phyloP scores from a whole-genome alignment of 208 protist genomes.

The Herpetomonas samuelpessoai region DNA sequence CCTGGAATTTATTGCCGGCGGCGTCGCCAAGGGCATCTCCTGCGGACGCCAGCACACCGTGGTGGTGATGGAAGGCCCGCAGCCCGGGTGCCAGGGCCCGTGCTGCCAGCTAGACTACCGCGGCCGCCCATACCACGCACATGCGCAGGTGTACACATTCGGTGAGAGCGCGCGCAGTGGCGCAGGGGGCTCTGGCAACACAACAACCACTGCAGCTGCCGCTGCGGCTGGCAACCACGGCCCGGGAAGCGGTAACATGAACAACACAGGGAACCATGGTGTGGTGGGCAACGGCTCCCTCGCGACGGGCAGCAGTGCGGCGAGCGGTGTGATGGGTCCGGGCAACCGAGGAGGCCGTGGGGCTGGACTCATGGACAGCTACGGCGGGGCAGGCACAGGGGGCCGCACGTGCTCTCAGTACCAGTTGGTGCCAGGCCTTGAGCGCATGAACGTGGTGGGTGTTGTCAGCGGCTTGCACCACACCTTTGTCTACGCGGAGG shows the following conservation, averaged over 20 bases:
- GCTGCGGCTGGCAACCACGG: background rate
- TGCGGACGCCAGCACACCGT: slow-evolving; percentile 86
- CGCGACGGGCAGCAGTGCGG: background rate
- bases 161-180: slow-evolving; percentile 37
- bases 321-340: too few species aligned
- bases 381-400: background rate
- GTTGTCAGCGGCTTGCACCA: slow-evolving; percentile 83
- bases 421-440: slow-evolving; percentile 44
- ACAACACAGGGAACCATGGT: slow-evolving; percentile 4
- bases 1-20: slow-evolving; percentile 78
- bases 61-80: slow-evolving; percentile 80
- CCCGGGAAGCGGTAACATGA: background rate
- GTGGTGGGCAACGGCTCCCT: background rate
- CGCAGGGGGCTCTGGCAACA: background rate
- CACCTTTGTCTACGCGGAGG: slow-evolving; percentile 78
- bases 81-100: slow-evolving; percentile 46
- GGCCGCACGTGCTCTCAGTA: slow-evolving; percentile 19
- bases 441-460: slow-evolving; percentile 46
- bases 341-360: background rate
- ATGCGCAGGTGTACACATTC: slow-evolving; percentile 77
- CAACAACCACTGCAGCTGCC: slow-evolving; percentile 2
- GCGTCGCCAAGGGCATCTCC: slow-evolving; percentile 60
- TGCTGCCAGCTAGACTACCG: slow-evolving; percentile 56
- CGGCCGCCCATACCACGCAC: slow-evolving; percentile 23
- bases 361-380: background rate